Percentiles rank a stretch among this genome's conserved stretches.
phyloP scores from a whole-genome alignment of 2,329 filamentous ascomycete genomes.

The Fusarium goolgardi region DNA sequence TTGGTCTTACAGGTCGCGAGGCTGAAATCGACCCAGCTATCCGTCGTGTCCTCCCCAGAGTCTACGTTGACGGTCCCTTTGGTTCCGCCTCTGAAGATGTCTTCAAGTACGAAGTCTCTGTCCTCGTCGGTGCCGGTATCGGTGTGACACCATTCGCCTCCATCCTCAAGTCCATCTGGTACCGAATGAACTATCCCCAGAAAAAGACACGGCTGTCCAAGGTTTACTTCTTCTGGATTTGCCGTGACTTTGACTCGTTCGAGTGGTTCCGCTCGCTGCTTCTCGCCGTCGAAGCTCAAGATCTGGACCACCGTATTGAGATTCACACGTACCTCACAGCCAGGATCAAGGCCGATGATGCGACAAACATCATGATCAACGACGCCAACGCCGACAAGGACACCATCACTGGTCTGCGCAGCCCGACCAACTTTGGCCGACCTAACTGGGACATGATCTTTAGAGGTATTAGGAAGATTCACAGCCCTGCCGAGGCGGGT shows the following conservation, averaged over 20 bases:
- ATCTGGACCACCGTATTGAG: constrained; percentile 85
- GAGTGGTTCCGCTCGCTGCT: constrained; percentile 91
- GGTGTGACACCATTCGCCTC: constrained; percentile 89
- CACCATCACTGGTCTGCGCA: constrained; percentile 83
- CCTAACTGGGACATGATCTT: constrained; percentile 95
- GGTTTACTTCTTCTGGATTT: constrained; percentile 95
- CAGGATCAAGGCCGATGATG: constrained; percentile 86
- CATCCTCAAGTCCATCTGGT: constrained; percentile 92
- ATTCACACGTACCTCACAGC: constrained; percentile 91
- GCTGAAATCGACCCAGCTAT: constrained; percentile 75
- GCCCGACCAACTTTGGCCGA: constrained; percentile 85
- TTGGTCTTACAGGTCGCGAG: constrained; percentile 71
- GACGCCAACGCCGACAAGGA: constrained; percentile 86
- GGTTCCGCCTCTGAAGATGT: constrained; percentile 89
- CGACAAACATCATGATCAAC: constrained; percentile 94
- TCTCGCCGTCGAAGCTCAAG: constrained; percentile 86
- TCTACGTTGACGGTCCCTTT: constrained; percentile 88
- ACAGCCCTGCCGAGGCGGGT: constrained; percentile 76
- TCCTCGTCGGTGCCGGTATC: constrained; percentile 85
- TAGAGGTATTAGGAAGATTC: constrained; percentile 82
- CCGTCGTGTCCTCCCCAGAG: constrained; percentile 77
- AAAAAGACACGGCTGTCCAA: constrained; percentile 83
- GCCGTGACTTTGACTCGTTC: constrained; percentile 86
- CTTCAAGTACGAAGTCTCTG: constrained; percentile 85
- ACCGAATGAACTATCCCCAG: constrained; percentile 88